These are phyloP conservation scores for Simplicillium aogashimaense DNA, from an alignment of 2,329 filamentous ascomycete genomes.

Conservation along the genomic window DNA sequence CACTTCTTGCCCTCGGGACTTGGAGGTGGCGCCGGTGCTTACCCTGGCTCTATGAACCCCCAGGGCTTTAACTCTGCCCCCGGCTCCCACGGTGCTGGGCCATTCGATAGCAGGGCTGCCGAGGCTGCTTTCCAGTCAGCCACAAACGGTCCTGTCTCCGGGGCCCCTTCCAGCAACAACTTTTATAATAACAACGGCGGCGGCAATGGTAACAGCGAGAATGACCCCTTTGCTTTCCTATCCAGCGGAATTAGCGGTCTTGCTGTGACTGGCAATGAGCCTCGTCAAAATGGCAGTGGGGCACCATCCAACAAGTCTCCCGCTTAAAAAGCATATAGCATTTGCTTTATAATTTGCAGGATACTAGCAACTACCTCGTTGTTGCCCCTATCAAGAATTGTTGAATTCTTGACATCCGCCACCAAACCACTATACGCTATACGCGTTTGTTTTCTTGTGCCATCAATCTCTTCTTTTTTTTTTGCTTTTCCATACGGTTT, in stretches of 20 bases:
- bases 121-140: slow-evolving; percentile 91
- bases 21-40: slow-evolving; percentile 57
- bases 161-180: slow-evolving; percentile 54
- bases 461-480: neutral
- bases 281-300: slow-evolving; percentile 51
- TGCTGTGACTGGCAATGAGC: slow-evolving; percentile 57
- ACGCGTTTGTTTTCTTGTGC: neutral
- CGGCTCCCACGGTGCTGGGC: slow-evolving; percentile 71
- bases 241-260: slow-evolving; percentile 63
- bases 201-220: slow-evolving; percentile 56
- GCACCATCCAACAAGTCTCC: slow-evolving; percentile 51
- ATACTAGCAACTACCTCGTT: neutral
- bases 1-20: slow-evolving; percentile 86
- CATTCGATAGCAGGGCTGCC: slow-evolving; percentile 86
- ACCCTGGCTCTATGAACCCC: slow-evolving; percentile 71
- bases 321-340: slow-evolving; percentile 28
- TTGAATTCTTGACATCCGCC: neutral
- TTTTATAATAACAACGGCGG: slow-evolving; percentile 41
- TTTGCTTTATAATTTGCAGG: neutral
- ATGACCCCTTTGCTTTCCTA: slow-evolving; percentile 73
- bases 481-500: slow-evolving; percentile 12
- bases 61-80: slow-evolving; percentile 65
- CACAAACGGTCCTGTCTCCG: slow-evolving; percentile 66
- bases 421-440: neutral
- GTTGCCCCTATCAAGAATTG: neutral